phyloP scores from a whole-genome alignment of 225 moss, liverwort and hornwort genomes.

The Bryoerythrophyllum caledonicum region DNA sequence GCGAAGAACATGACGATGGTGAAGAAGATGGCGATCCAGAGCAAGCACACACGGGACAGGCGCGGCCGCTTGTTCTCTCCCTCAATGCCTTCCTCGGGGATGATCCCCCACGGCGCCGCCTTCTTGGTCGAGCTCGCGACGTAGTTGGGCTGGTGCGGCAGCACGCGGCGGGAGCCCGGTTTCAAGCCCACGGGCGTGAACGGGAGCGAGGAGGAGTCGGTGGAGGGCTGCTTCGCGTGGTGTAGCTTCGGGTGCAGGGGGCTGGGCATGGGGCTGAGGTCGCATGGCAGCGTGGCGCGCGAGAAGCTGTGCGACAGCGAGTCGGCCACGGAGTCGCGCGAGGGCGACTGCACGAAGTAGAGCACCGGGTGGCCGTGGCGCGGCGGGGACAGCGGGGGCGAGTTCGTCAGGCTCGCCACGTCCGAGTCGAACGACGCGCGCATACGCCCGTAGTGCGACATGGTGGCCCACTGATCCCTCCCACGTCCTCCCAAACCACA shows the following conservation, averaged over 20 bases:
- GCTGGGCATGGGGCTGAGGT: slow-evolving; percentile 70
- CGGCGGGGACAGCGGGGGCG: slow-evolving; percentile 52
- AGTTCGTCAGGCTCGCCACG: slow-evolving; percentile 37
- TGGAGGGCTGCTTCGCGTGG: slow-evolving; percentile 49
- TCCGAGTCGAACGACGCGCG: slow-evolving; percentile 67
- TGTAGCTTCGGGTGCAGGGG: slow-evolving; percentile 25
- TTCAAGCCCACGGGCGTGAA: slow-evolving; percentile 39
- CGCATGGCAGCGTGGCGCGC: slow-evolving; percentile 51
- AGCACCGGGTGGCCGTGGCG: slow-evolving; percentile 57
- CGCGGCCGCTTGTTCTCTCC: slow-evolving; percentile 40
- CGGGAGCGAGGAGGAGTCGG: slow-evolving; percentile 45
- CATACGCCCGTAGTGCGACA: slow-evolving; percentile 56
- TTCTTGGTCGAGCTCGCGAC: slow-evolving; percentile 42
- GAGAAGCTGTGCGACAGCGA: slow-evolving; percentile 76
- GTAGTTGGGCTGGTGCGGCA: slow-evolving; percentile 70
- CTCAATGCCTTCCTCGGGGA: slow-evolving; percentile 50
- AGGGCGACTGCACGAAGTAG: slow-evolving; percentile 85
- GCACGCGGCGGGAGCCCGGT: slow-evolving; percentile 73
- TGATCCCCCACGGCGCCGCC: slow-evolving; percentile 45
- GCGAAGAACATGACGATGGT: slow-evolving; percentile 57
- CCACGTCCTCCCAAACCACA: no score
- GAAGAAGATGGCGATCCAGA: slow-evolving; percentile 57
- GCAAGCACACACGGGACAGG: slow-evolving; percentile 55
- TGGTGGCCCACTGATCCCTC: not conserved
- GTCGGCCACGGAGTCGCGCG: slow-evolving; percentile 74